Conservation (phyloP, 768 basidiomycete genomes). For the Mycena crocata region DNA sequence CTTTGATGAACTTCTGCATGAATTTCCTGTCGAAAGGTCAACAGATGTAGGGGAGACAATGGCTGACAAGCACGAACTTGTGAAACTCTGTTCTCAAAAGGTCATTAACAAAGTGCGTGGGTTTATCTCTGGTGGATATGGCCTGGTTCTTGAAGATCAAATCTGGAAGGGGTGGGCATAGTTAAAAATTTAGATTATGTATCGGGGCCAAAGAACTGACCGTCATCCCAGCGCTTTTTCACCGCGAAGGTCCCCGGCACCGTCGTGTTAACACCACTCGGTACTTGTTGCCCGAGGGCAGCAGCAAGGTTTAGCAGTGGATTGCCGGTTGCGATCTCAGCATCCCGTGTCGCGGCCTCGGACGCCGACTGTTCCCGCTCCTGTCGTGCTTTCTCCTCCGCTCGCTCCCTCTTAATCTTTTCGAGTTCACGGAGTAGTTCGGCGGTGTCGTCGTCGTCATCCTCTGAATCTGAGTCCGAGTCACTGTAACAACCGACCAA, state of each 20-base stretch:
- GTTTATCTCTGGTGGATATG: constrained; percentile 70
- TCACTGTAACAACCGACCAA: constrained; percentile 48
- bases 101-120: constrained; percentile 94
- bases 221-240: constrained; percentile 96
- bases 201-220: constrained; percentile 53
- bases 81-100: constrained; percentile 94
- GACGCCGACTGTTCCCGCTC: constrained; percentile 80
- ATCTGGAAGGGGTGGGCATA: constrained; percentile 59
- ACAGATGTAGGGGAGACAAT: constrained; percentile 11
- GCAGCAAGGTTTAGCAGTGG: constrained; percentile 92
- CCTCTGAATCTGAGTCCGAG: constrained; percentile 59
- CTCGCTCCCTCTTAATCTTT: constrained; percentile 96
- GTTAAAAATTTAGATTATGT: constrained; percentile 5
- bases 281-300: constrained; percentile 81
- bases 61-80: constrained; percentile 66
- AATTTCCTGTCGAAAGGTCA: constrained; percentile 68
- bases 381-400: constrained; percentile 88
- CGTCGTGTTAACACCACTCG: constrained; percentile 76
- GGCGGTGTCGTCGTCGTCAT: constrained; percentile 92
- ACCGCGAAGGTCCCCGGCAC: constrained; percentile 89
- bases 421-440: constrained; percentile 96
- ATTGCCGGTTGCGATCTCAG: constrained; percentile 87
- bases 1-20: constrained; percentile 93
- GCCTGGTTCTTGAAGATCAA: constrained; percentile 99
- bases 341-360: constrained; percentile 73